Evolutionary conservation across 257 asterid species (phyloP).

Genomic region (Forsythia suspensa): DNA sequence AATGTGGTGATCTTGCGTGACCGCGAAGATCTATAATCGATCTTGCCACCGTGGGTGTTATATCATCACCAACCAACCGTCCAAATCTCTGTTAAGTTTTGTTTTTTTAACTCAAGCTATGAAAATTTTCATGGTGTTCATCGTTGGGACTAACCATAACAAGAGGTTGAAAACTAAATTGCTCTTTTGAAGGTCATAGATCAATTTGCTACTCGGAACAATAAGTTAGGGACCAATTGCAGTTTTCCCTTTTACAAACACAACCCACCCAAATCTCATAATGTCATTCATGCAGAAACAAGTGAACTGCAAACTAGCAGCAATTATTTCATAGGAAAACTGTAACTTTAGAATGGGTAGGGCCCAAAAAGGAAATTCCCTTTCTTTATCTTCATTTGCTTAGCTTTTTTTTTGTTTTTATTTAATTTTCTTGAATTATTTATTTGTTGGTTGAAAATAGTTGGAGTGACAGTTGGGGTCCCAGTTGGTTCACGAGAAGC

Average conservation of each 20-base stretch:
- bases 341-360: not conserved
- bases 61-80: too few species aligned
- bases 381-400: not conserved
- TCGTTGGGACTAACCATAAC: not conserved
- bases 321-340: conserved; percentile 9
- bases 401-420: not conserved
- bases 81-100: not conserved
- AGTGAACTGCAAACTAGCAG: conserved; percentile 48
- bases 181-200: not conserved
- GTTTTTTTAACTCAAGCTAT: not conserved
- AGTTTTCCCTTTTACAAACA: not conserved
- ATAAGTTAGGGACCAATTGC: not conserved
- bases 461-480: conserved; percentile 18
- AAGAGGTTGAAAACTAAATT: not conserved
- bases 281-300: conserved; percentile 31
- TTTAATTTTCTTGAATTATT: not conserved
- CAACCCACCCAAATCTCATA: conserved; percentile 7
- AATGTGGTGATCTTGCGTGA: too few species aligned
- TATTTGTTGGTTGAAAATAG: conserved; percentile 21
- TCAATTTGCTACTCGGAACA: not conserved
- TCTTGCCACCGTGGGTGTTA: too few species aligned
- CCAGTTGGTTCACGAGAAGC: conserved; percentile 37
- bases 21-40: too few species aligned
- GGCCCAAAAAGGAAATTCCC: not conserved
- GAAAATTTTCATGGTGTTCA: not conserved